Evolutionary conservation across 495 filamentous ascomycete species (phyloP), one percentile per base, ranked within the genome.

Genomic region (Aspergillus ostianus): DNA sequence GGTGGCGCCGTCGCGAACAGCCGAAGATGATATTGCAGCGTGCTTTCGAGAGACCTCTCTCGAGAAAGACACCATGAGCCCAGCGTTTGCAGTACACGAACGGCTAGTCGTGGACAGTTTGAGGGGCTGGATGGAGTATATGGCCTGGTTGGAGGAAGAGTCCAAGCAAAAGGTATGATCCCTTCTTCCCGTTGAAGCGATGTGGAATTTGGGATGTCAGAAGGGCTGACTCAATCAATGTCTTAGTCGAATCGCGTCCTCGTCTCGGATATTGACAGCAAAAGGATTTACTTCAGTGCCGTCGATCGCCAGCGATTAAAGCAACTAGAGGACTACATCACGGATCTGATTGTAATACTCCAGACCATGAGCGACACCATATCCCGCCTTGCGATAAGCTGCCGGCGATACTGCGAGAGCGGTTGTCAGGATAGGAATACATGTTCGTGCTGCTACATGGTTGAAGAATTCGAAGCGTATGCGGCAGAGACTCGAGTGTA

Each of bases 121-220:
- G 15, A 29, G n/a, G 19, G 53, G 53, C 26, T 61, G 59, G 59
- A 52, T 57, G 54, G 59, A 61, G 0, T 61, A 61, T 46, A 56
- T 61, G 54, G 30, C 27, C 32, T 61, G 47, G 59, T n/a, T 61
- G 4, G 59, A 61, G 30, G 32, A 46, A 15, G 47, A 61, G 20
- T 19, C 30, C 21, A 51, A 61, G 26, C 12, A 56, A 21, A 52
- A 47, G 32, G 59, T 61, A 18, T 30, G 54, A n/a, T 9, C 29
- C 47, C 6, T 18, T 26, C 2, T 54, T 15, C 6, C 12, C 27
- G 21, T 9, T 23, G n/a, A 7, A 20, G 12, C 17, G 0, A 26
- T 8, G 18, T 21, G 15, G n/a, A 19, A 5, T 27, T 2, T n/a
- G 2, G 21, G 0, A 12, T 15, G 18, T 26, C 26, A 30, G 6